Conservation (phyloP, 2,329 filamentous ascomycete genomes). For the Xylaria sp. region DNA sequence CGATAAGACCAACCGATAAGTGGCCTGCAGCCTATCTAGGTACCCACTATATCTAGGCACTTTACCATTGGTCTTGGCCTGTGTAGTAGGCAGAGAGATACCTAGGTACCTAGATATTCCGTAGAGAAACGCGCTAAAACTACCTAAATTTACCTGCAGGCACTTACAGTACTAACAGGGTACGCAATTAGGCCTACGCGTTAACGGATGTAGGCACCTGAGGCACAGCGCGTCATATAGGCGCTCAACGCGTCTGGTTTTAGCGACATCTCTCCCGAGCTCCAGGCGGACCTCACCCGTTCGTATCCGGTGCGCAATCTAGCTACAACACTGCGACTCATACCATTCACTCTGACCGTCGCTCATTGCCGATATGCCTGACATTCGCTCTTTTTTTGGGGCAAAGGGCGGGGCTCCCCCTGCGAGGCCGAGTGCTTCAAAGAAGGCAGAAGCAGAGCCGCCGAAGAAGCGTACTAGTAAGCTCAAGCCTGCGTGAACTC, state of each 20-base stretch:
- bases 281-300: slow-evolving; percentile 2
- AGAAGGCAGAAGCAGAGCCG: slow-evolving; percentile 52
- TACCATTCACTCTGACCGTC: background rate
- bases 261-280: background rate
- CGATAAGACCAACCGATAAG: no score
- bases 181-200: background rate
- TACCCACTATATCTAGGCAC: no score
- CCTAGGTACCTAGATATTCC: no score
- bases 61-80: no score
- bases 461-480: slow-evolving; percentile 54
- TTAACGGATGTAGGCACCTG: no score
- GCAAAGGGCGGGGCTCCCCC: slow-evolving; percentile 69
- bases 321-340: background rate
- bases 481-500: slow-evolving; percentile 30
- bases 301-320: slow-evolving; percentile 1
- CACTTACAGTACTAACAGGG: background rate
- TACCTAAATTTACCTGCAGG: no score
- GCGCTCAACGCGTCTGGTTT: slow-evolving; percentile 25
- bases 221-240: slow-evolving; percentile 30
- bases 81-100: no score
- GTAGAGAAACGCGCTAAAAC: no score
- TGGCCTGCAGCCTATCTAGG: no score
- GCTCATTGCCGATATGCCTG: slow-evolving; percentile 66
- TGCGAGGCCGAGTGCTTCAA: slow-evolving; percentile 53
- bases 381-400: slow-evolving; percentile 91